Percentiles rank a stretch among this genome's conserved stretches.
These are phyloP conservation scores for Tephrocybe sp. DNA, from an alignment of 768 basidiomycete species.

Conservation along the genomic window DNA sequence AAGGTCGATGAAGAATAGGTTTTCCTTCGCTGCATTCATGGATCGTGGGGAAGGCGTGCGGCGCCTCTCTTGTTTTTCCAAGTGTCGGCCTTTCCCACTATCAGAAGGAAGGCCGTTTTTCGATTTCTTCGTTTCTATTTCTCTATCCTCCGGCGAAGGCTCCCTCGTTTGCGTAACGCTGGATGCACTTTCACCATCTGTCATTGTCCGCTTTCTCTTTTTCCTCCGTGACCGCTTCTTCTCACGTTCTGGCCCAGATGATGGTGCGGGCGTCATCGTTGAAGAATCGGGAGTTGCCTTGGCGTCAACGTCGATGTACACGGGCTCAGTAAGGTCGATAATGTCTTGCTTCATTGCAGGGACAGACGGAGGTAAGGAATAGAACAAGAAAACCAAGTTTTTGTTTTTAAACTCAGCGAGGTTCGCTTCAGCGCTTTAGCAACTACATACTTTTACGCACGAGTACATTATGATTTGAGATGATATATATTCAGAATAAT, in stretches of 20 bases:
- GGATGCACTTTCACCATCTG: constrained; percentile 17
- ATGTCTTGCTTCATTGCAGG: constrained; percentile 21
- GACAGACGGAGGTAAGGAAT: not conserved
- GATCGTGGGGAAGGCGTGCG: constrained; percentile 14
- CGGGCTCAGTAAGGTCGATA: constrained; percentile 31
- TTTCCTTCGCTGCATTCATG: constrained; percentile 11
- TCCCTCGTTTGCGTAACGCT: constrained; percentile 20
- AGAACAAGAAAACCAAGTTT: not conserved
- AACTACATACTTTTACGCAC: not conserved
- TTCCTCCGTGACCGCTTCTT: constrained; percentile 22
- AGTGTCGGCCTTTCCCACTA: not conserved
- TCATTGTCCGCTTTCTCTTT: constrained; percentile 26
- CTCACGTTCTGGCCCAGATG: constrained; percentile 1
- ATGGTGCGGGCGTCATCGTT: not conserved
- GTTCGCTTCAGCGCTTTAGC: not conserved
- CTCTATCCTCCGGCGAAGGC: constrained; percentile 20
- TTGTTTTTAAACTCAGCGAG: constrained; percentile 16
- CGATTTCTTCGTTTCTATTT: constrained; percentile 7
- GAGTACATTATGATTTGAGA: not conserved
- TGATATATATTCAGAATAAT: too few relatives aligned
- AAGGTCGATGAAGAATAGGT: constrained; percentile 54
- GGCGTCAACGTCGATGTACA: constrained; percentile 3
- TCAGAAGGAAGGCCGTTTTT: not conserved
- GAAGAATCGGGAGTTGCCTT: not conserved
- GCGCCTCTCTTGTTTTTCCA: constrained; percentile 5